Evolutionary conservation across 176 grass and related monocot species (phyloP), one percentile per base, ranked within the genome.

Genomic region (Olyra latifolia): DNA sequence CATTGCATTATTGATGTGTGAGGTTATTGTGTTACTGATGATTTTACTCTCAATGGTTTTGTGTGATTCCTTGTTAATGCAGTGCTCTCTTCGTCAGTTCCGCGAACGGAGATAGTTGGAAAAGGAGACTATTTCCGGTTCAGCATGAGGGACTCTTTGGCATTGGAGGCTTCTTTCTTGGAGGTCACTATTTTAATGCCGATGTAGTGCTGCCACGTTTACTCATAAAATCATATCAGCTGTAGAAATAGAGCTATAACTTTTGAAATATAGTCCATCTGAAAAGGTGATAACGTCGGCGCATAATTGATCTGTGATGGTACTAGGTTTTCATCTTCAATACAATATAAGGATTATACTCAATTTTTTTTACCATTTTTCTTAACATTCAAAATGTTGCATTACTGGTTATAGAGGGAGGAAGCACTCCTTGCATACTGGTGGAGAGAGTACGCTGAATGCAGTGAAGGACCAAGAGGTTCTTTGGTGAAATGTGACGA

Each of bases 51-150:
- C 32, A 49, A 63, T 7, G 57, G 2, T 39, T 69, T 63, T 29
- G 0, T 81, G 52, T 38, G 24, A 2, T 80, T 62, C 13, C 1
- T 17, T 62, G 45, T 81, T 30, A 24, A 72, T 82, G 76, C 88
- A 95, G 92, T 83, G 76, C 90, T 95, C 59, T 91, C 96, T 8
- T 85, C 96, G 25, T 94, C 92, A 11, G 88, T 99, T 64, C 96
- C 96, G 0, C 54, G 27, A 67, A 95, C 88, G 62, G 92, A 95
- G 50, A 99, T 93, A 69, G 88, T 99, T 20, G 92, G 96, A 27
- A 99, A 93, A 81, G 91, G 96, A 48, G 92, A 99, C 62, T 99
- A 99, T 83, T 99, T 99, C 74, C 86, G 92, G 71, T 95, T 98
- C 81, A 95, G 92, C 74, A 66, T 85, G 88, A 90, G 96, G 85